phyloP scores from a whole-genome alignment of 2,329 filamentous ascomycete genomes.

The Arthrobotrys entomopaga region DNA sequence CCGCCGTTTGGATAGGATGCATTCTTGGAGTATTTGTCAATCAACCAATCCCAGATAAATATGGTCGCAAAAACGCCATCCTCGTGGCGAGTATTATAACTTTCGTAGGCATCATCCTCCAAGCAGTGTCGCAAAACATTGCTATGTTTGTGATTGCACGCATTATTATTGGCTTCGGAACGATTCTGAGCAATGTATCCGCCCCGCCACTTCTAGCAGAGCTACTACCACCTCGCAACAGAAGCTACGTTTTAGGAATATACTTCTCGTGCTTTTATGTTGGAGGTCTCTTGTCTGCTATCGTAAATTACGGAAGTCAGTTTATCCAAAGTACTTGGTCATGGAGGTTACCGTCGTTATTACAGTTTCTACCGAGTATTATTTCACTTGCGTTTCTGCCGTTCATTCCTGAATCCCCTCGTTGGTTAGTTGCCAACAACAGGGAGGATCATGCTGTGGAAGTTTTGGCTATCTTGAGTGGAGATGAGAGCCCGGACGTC shows the following conservation, averaged over 20 bases:
- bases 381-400: conserved; percentile 58
- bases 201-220: conserved; percentile 40
- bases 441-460: conserved; percentile 49
- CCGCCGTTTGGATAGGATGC: conserved; percentile 68
- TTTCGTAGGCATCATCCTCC: conserved; percentile 65
- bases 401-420: conserved; percentile 61
- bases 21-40: conserved; percentile 61
- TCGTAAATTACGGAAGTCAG: conserved; percentile 61
- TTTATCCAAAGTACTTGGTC: conserved; percentile 61
- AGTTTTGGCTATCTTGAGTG: conserved; percentile 55
- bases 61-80: conserved; percentile 64
- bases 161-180: conserved; percentile 66
- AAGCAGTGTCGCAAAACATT: conserved; percentile 66
- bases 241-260: conserved; percentile 41
- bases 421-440: conserved; percentile 61
- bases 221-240: conserved; percentile 34
- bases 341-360: conserved; percentile 61
- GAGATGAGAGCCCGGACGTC: conserved; percentile 48
- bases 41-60: conserved; percentile 62
- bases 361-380: conserved; percentile 61
- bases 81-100: conserved; percentile 63
- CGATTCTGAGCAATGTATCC: conserved; percentile 38
- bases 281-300: conserved; percentile 59
- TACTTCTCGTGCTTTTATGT: conserved; percentile 58
- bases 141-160: conserved; percentile 67